Conservation (phyloP, 225 moss, liverwort and hornwort species). For the Rhytidiadelphus loreus region DNA sequence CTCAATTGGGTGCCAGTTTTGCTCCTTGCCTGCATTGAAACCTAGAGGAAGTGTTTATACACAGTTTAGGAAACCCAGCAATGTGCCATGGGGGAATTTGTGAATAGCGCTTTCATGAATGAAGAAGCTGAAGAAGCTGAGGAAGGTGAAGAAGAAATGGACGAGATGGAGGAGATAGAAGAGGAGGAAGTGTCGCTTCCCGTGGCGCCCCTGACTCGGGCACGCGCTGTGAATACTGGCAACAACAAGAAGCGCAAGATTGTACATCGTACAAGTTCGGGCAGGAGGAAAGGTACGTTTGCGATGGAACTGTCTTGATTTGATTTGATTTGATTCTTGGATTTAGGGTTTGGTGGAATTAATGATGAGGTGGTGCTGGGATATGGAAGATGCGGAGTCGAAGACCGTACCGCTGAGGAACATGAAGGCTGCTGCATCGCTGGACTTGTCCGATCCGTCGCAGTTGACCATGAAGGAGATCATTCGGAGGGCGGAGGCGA, state of each 20-base stretch:
- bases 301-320: not conserved
- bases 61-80: not conserved
- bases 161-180: not conserved
- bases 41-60: not conserved
- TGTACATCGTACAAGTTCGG: slow-evolving; percentile 27
- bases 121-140: slow-evolving; percentile 3
- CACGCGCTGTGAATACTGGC: not conserved
- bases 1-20: not conserved
- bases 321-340: not conserved
- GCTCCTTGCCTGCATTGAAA: not conserved
- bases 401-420: slow-evolving; percentile 22
- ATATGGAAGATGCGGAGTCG: slow-evolving; percentile 17
- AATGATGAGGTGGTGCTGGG: not conserved
- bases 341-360: not conserved
- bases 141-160: not conserved
- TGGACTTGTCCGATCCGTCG: slow-evolving; percentile 65
- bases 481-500: slow-evolving; percentile 85
- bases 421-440: slow-evolving; percentile 39
- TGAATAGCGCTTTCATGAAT: not conserved
- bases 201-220: not conserved
- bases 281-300: slow-evolving; percentile 17
- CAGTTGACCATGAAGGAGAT: slow-evolving; percentile 81
- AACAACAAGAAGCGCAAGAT: slow-evolving; percentile 22
- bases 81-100: not conserved
- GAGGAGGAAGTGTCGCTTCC: not conserved